Base-by-base conservation (phyloP, 495 filamentous ascomycete species). In the Annulohypoxylon bovei region DNA sequence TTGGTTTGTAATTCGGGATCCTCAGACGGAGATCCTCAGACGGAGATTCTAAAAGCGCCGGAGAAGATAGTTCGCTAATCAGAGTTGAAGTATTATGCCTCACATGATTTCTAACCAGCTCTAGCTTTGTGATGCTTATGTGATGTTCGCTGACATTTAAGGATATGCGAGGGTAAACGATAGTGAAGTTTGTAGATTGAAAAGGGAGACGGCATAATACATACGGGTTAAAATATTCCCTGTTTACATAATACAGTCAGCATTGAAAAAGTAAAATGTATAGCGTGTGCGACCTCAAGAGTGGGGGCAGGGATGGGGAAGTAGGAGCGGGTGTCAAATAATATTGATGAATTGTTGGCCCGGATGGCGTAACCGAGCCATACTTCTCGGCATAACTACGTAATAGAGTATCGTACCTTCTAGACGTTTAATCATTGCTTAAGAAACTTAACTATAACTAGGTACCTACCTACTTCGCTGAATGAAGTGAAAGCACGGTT, bases 321-420 rank as follows among this genome's bases (percentile, higher is more conserved):
- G 8, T 42, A 12, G 39, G n/a, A 30, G 60, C 22, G 60, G 60
- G n/a, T 6, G 14, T 12, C 7, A 22, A 27, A 22, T 27, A 11
- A 50, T 11, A 49, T 23, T 8, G 22, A 28, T 30, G 23, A 33
- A 53, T 53, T 33, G 1, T 16, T 27, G 20, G 46, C 32, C 55
- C 23, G 16, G 47, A 61, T 67, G 65, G 65, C 65, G 65, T 67
- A 30, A 67, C 57, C 44, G 50, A 57, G 30, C 14, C 35, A 46
- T 40, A 7, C 18, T 42, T 18, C 23, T 44, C 37, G 9, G 27
- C 35, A 40, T n/a, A 44, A n/a, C 32, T 40, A 52, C 32, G 44
- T 53, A 62, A 62, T 62, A 35, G 9, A 27, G 30, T 30, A 11
- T 54, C 35, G 39, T 33, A 54, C 3, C 14, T 54, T 20, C 12